phyloP scores from a whole-genome alignment of 495 filamentous ascomycete species.

The Aspergillus sclerotioniger region DNA sequence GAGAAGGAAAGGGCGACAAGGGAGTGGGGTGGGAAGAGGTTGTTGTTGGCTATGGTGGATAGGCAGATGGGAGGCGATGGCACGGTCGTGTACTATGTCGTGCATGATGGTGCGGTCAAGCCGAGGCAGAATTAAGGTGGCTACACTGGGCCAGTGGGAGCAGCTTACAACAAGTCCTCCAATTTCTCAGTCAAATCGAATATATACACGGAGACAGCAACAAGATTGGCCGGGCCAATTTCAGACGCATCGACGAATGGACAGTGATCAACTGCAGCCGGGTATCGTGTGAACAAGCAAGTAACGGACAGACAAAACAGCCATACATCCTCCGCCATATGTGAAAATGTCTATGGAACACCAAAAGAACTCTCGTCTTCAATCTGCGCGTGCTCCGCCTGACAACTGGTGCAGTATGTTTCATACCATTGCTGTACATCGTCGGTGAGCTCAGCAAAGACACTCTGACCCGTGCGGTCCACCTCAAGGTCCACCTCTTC shows the following conservation, averaged over 20 bases:
- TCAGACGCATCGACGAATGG: conserved; percentile 8
- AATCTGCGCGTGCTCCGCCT: conserved; percentile 50
- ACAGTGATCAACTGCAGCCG: conserved; percentile 20
- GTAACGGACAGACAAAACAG: conserved; percentile 6
- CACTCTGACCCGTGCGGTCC: conserved; percentile 22
- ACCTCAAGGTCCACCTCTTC: conserved; percentile 27
- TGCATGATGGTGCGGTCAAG: conserved; percentile 95
- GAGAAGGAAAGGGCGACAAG: conserved; percentile 24
- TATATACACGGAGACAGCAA: background rate
- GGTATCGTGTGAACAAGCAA: conserved; percentile 33
- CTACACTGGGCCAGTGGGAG: background rate
- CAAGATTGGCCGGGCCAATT: conserved; percentile 4
- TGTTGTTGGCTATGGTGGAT: conserved; percentile 78
- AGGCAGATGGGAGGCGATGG: conserved; percentile 66
- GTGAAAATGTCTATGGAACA: conserved; percentile 6
- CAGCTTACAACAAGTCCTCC: background rate
- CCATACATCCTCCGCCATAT: conserved; percentile 8
- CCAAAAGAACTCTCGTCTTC: conserved; percentile 23
- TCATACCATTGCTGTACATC: conserved; percentile 63
- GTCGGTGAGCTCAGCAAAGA: conserved; percentile 43
- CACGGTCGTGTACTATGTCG: conserved; percentile 90
- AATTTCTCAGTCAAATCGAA: background rate
- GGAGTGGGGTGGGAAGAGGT: conserved; percentile 59
- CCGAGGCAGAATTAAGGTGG: conserved; percentile 79
- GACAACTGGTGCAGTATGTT: conserved; percentile 74